A percentile compares a stretch with the other conserved stretches of the same genome.
phyloP scores from a whole-genome alignment of 164 flowering plant species.

The Cinnamomum micranthum region DNA sequence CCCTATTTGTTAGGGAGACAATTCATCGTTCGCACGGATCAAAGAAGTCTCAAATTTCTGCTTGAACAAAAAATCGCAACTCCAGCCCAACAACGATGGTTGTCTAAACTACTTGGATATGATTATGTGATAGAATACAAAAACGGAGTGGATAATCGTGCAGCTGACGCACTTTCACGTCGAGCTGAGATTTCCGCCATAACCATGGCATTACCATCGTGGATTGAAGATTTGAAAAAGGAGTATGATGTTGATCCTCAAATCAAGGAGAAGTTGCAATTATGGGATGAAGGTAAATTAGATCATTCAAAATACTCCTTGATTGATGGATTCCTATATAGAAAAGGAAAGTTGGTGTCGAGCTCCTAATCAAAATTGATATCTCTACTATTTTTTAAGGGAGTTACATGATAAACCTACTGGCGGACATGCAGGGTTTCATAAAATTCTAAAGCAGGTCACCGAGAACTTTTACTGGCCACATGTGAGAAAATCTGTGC shows the following conservation, averaged over 20 bases:
- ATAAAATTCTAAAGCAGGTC: background rate
- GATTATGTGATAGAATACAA: background rate
- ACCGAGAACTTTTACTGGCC: background rate
- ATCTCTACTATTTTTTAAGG: background rate
- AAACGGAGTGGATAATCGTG: background rate
- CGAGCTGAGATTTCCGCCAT: background rate
- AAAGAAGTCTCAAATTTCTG: background rate
- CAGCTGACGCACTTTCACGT: background rate
- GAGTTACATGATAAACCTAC: background rate
- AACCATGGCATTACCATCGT: background rate
- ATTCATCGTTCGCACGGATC: background rate
- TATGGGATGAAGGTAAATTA: too few species aligned
- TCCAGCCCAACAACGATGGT: background rate
- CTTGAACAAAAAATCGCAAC: background rate
- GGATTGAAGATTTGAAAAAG: background rate
- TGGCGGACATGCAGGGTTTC: background rate
- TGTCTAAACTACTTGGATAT: background rate
- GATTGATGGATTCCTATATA: background rate
- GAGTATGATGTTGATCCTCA: background rate
- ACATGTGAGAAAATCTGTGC: background rate
- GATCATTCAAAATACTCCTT: background rate
- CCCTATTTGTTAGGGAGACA: background rate
- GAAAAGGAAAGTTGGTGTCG: background rate
- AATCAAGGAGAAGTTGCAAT: too few species aligned
- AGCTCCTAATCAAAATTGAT: background rate